Evolutionary conservation across 805 yeast genomes (phyloP), one percentile per base, ranked within the genome.

Genomic region (Ascoidea rubescens): DNA sequence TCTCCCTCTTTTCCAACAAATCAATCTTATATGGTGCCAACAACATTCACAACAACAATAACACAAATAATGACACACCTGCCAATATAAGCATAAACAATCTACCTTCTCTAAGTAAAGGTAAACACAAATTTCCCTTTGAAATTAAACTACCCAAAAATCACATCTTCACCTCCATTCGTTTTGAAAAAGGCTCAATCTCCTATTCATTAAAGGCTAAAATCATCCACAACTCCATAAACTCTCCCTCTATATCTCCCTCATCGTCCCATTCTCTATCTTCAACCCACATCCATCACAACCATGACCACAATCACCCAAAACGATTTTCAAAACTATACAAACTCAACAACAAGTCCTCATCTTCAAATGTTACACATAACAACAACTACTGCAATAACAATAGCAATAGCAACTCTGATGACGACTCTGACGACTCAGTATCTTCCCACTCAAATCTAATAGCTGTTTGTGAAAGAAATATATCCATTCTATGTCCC

Each of bases 51-150:
- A 70, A 65, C 14, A 16, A 32, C 31, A 44, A 16, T 28, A 17
- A 51, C 37, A 32, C 28, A 31, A 47, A 32, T 31, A 50, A 46
- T 37, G n/a, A 30, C 31, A 45, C 16, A 49, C 31, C 51, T 7
- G 12, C 7, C 17, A 17, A 45, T 28, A 31, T 37, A 42, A 37
- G 10, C 28, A 21, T 21, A 21, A 6, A 17, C 14, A 33, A 2
- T 42, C 17, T 31, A 8, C 16, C 48, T 53, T 86, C 86, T 0
- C 63, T 85, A n/a, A 75, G 79, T 17, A 79, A 80, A 60, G 96
- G 96, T 46, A 91, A 86, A 61, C 96, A 89, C 65, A 68, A 87
- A 43, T 89, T 90, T 62, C 96, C 96, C 21, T 90, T 89, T 62
- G 78, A 84, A 49, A 85, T 89, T 47, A 82, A 79, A 58, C 71